Evolutionary conservation across 192 early-diverging fungal species (phyloP), one percentile per base, ranked within the genome.

Genomic region (Thamnidium elegans): DNA sequence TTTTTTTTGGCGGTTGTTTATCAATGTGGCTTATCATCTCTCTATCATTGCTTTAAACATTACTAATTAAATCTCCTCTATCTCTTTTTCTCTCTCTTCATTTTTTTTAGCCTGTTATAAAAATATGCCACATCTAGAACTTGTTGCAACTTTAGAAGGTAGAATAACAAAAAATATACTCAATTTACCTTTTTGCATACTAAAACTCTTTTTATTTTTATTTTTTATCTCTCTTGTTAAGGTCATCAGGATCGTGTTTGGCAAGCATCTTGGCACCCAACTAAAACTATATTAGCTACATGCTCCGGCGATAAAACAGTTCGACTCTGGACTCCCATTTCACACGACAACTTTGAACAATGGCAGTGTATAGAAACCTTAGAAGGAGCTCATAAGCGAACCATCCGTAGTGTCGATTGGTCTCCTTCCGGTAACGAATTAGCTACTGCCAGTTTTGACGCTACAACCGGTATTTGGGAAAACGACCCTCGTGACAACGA

Each of bases 371-470:
- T 86, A 26, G 85, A 86, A 26, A 72, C 84, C 1, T 75, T 97
- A 17, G 91, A 92, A 60, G 91, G 89, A 61, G 89, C 89, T 13
- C 96, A 98, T 77, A 92, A 92, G 67, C 82, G 95, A 31, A 97
- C 96, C 0, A 89, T 98, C 32, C 90, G 96, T n/a, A 87, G 85
- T 23, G 82, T 94, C 31, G 86, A 88, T 6, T 98, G 91, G 79
- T 85, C 90, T 20, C 90, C 91, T 0, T 73, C 75, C 34, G 90
- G 93, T 1, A 63, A 71, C 23, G 78, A 86, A 21, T 65, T 98
- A 39, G 92, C 95, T 3, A 92, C 92, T 6, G 90, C 90, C 23
- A 92, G 92, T 66, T 98, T 98, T 74, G 96, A 98, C 73, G 92
- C 90, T 0, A 91, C 90, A 6, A 95, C 92, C 1, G 90, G 88